Evolutionary conservation across 805 yeast species (phyloP).

Genomic region (Suhomyces vadensis): DNA sequence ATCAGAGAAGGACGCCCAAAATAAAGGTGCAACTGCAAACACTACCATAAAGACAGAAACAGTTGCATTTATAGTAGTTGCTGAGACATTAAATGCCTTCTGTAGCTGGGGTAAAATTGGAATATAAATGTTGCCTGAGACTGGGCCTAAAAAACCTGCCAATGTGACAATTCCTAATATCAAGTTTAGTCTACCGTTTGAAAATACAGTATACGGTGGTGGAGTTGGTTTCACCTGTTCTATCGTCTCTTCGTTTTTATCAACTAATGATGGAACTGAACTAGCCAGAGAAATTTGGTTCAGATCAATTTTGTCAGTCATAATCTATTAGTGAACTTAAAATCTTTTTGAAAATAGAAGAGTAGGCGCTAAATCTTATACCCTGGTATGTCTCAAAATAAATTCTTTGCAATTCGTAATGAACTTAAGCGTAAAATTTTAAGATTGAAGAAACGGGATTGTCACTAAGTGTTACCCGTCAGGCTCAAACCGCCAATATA

Average conservation of each 20-base stretch:
- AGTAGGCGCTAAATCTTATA: no score
- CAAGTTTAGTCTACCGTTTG: slow-evolving; percentile 28
- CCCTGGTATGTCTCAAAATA: no score
- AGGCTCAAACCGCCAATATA: no score
- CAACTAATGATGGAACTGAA: background rate
- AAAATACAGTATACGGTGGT: slow-evolving; percentile 32
- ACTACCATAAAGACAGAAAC: slow-evolving; percentile 59
- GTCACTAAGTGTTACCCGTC: no score
- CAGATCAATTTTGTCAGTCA: background rate
- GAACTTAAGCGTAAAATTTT: no score
- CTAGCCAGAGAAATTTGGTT: background rate
- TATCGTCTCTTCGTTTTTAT: background rate
- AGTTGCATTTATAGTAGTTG: slow-evolving; percentile 52
- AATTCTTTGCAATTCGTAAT: no score
- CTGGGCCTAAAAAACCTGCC: slow-evolving; percentile 57
- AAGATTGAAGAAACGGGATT: no score
- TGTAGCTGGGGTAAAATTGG: slow-evolving; percentile 52
- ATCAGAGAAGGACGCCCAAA: slow-evolving; percentile 60
- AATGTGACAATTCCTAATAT: slow-evolving; percentile 44
- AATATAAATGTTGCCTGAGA: slow-evolving; percentile 57
- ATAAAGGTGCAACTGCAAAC: slow-evolving; percentile 54
- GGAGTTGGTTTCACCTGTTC: background rate
- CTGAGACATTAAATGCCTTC: slow-evolving; percentile 39
- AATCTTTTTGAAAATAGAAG: background rate
- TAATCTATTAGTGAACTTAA: background rate